Evolutionary conservation across 345 rosid genomes (phyloP), one percentile per base, ranked within the genome.

Genomic region (Chamaenerion angustifolium): DNA sequence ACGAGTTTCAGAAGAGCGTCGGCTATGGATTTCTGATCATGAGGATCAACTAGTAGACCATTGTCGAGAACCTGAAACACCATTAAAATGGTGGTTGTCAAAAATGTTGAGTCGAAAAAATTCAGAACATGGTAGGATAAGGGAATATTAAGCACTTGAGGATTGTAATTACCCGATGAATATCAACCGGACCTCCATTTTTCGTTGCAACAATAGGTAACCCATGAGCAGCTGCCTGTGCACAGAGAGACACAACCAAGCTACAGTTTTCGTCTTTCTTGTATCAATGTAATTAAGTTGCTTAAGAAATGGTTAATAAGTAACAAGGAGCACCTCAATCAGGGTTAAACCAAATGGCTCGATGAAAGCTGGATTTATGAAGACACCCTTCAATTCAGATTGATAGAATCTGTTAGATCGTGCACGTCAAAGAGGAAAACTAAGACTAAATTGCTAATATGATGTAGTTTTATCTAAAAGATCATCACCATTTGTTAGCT

Each of bases 331-430:
- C 65, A 80, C 88, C 80, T 81, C 89, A 43, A 81, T 76, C 46
- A 81, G 49, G 1, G 85, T 81, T 61, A 78, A 85, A 58, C 85
- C 85, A 37, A 78, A 81, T 56, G 85, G 89, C 68, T 81, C 89
- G 60, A 81, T 78, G 14, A 81, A 69, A 59, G 89, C 82, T 35
- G 85, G 85, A 68, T 78, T 74, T 63, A 81, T 71, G 72, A 81
- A 81, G 57, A 74, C 89, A 40, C 89, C 89, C 80, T 81, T 61
- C 64, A 71, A 64, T 58, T 60, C 64, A 54, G 63, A 60, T 15
- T 12, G 23, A n/a, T 15, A 46, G 12, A 45, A 14, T 50, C 23
- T 4, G 6, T 31, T 50, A n/a, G 21, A 50, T 16, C 23, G 35
- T 19, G 17, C 10, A 15, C 18, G 25, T 27, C 7, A 27, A 10